Base-by-base conservation (phyloP, 257 asterid genomes). In the Jaltomata sinuosa region DNA sequence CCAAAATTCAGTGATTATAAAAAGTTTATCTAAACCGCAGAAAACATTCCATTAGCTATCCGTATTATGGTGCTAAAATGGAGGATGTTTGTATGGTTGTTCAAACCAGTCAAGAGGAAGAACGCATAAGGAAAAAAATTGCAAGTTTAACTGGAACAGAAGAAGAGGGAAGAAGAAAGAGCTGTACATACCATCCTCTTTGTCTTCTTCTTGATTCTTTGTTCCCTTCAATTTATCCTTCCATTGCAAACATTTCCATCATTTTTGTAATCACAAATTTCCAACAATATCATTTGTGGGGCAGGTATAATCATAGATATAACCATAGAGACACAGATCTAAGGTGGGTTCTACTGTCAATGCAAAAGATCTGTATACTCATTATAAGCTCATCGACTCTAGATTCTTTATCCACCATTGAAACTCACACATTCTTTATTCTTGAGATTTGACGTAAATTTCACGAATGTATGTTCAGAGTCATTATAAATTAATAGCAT, bases 171-270 rank as follows among this genome's bases (percentile, higher is more conserved):
- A 81, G 83, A 81, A 77, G 84, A 38, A 59, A 82, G 84, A 49
- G 31, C 29, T 34, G 69, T 82, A 77, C 82, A 83, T 83, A 83
- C 81, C 9, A 34, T 54, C 83, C 88, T 82, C 85, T 79, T 64
- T 79, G 52, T 85, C 85, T 85, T 76, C 87, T 85, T 64, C 22
- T 77, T 62, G 18, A 16, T 74, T 74, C 38, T 25, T 38, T 22
- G 22, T 22, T 76, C 9, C 57, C 2, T 74, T 74, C 36, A 27
- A 74, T 5, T 61, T 64, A 29, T 25, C 25, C 47, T 3, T 68
- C 4, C 25, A 34, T 47, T 27, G 34, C 3, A 27, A 76, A 19
- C 11, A 36, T 19, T 11, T 18, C 7, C 29, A 49, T 77, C 18
- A 8, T 16, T 76, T 47, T 76, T 76, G 42, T 76, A 6, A 22